A percentile compares a stretch with the other conserved stretches of the same genome.
Evolutionary conservation across 208 protist genomes (phyloP).

Genomic region (Trypanosoma melophagium): DNA sequence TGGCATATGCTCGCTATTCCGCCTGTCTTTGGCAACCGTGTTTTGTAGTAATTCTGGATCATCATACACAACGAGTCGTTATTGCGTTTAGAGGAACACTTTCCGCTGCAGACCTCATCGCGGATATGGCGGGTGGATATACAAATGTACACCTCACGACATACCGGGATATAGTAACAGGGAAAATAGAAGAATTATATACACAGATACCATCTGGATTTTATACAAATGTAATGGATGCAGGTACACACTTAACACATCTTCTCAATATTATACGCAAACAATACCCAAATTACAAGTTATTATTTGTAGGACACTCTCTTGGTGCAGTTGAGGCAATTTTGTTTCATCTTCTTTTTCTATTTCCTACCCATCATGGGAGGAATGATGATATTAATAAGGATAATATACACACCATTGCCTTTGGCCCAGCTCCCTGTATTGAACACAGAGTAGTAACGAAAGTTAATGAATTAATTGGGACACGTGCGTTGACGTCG

Average conservation of each 20-base stretch:
- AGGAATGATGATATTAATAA: conserved; percentile 26
- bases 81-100: conserved; percentile 71
- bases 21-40: conserved; percentile 46
- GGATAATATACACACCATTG: conserved; percentile 38
- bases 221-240: conserved; percentile 50
- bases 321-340: conserved; percentile 73
- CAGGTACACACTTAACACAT: conserved; percentile 35
- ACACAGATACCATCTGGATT: conserved; percentile 69
- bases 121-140: conserved; percentile 62
- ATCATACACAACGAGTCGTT: conserved; percentile 52
- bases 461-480: conserved; percentile 24
- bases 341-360: conserved; percentile 77
- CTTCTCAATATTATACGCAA: conserved; percentile 40
- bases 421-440: conserved; percentile 58
- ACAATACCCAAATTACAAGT: conserved; percentile 58
- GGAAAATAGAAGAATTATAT: conserved; percentile 30
- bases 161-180: not conserved
- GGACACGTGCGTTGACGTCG: conserved; percentile 40
- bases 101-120: conserved; percentile 57
- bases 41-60: conserved; percentile 67
- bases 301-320: conserved; percentile 79
- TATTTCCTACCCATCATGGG: conserved; percentile 18
- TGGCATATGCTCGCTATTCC: conserved; percentile 61
- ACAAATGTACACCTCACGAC: conserved; percentile 43
- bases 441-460: conserved; percentile 43